A percentile compares a stretch with the other conserved stretches of the same genome.
Evolutionary conservation across 2,329 filamentous ascomycete genomes (phyloP).

Genomic region (Paecilomyces sp.): DNA sequence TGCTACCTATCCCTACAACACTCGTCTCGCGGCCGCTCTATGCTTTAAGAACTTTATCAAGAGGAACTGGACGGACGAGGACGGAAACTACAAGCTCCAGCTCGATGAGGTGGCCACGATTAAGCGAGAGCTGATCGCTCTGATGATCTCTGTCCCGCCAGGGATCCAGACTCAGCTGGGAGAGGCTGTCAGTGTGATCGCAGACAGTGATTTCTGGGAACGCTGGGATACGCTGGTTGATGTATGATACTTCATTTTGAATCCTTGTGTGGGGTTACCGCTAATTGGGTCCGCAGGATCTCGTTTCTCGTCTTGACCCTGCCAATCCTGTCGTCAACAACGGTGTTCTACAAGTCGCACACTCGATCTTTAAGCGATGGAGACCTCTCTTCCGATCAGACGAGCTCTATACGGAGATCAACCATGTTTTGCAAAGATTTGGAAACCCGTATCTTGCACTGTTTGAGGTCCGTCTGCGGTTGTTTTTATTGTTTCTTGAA

Average conservation of each 20-base stretch:
- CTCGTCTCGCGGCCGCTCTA: constrained; percentile 77
- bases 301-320: constrained; percentile 77
- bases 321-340: constrained; percentile 81
- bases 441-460: constrained; percentile 75
- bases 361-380: constrained; percentile 97
- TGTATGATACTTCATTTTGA: constrained; percentile 39
- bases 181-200: constrained; percentile 94
- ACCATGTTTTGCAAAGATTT: constrained; percentile 85
- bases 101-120: constrained; percentile 77
- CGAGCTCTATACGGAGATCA: constrained; percentile 88
- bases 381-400: constrained; percentile 89
- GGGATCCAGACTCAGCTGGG: constrained; percentile 89
- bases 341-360: constrained; percentile 91
- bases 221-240: constrained; percentile 93
- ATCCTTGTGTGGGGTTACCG: neutral
- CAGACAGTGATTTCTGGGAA: constrained; percentile 95
- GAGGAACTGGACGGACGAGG: constrained; percentile 90
- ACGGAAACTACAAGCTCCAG: constrained; percentile 86
- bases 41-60: constrained; percentile 99
- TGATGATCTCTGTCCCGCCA: constrained; percentile 89
- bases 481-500: constrained; percentile 15
- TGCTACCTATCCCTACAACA: constrained; percentile 63
- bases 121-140: constrained; percentile 87
- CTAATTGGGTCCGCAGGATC: constrained; percentile 53
- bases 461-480: constrained; percentile 51